A percentile compares a stretch with the other conserved stretches of the same genome.
Conservation (phyloP, 1,139 yeast species). For the Geotrichum restrictum region DNA sequence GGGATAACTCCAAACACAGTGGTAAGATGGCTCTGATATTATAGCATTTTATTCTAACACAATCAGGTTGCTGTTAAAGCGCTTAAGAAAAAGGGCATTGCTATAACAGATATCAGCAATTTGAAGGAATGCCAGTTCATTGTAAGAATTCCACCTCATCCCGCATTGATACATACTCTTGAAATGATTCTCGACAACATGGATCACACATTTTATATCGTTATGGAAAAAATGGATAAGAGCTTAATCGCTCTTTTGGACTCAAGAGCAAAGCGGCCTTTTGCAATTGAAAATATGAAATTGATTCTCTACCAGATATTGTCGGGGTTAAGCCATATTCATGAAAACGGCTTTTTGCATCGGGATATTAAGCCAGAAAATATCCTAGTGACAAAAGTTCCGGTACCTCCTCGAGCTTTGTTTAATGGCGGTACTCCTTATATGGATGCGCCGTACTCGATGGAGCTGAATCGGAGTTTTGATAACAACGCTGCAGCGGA, state of each 20-base stretch:
- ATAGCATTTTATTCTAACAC: slow-evolving; percentile 5
- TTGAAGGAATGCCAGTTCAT: slow-evolving; percentile 77
- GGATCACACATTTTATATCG: slow-evolving; percentile 62
- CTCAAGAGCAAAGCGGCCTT: slow-evolving; percentile 46
- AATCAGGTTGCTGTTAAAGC: slow-evolving; percentile 73
- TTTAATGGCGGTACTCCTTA: background rate
- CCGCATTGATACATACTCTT: slow-evolving; percentile 64
- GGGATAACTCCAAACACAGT: slow-evolving; percentile 6
- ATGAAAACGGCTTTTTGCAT: slow-evolving; percentile 68
- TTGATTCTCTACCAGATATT: slow-evolving; percentile 66
- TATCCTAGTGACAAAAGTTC: slow-evolving; percentile 53
- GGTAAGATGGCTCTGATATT: background rate
- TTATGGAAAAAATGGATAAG: slow-evolving; percentile 86
- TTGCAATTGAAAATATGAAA: slow-evolving; percentile 57
- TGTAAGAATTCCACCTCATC: slow-evolving; percentile 64
- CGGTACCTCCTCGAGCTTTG: slow-evolving; percentile 10
- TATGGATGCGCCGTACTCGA: slow-evolving; percentile 1
- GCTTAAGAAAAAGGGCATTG: slow-evolving; percentile 54
- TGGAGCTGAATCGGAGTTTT: background rate
- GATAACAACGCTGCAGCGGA: background rate
- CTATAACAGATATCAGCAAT: slow-evolving; percentile 53
- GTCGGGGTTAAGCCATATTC: slow-evolving; percentile 78
- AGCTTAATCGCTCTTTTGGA: slow-evolving; percentile 57
- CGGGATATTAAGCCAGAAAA: slow-evolving; percentile 94
- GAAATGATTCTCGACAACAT: slow-evolving; percentile 71